Conservation (phyloP, 1,139 yeast genomes). For the Saccharomyces hybrid region DNA sequence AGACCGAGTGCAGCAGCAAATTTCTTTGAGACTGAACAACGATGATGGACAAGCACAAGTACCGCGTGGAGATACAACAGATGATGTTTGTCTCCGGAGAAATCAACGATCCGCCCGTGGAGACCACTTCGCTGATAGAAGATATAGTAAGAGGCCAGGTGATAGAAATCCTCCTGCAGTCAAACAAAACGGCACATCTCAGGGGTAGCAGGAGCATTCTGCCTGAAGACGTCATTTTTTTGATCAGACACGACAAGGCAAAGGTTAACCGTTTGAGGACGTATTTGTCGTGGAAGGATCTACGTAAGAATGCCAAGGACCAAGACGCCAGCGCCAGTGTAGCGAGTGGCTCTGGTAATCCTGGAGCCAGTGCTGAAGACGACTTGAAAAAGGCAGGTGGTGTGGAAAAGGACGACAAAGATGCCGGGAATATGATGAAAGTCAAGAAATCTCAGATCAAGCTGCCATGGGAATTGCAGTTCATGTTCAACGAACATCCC, state of each 20-base stretch:
- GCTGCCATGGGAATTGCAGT: constrained; percentile 91
- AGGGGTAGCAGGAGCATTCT: constrained; percentile 82
- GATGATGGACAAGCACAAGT: constrained; percentile 51
- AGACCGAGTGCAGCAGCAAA: not conserved
- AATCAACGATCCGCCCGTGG: constrained; percentile 86
- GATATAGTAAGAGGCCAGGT: constrained; percentile 95
- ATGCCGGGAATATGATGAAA: constrained; percentile 53
- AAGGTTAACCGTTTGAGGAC: constrained; percentile 87
- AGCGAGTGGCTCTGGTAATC: constrained; percentile 43
- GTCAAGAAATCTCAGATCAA: constrained; percentile 74
- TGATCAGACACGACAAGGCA: constrained; percentile 89
- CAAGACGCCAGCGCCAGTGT: constrained; percentile 75
- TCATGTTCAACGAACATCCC: constrained; percentile 89
- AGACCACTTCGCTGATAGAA: constrained; percentile 83
- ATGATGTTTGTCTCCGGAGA: constrained; percentile 99
- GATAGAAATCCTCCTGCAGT: constrained; percentile 73
- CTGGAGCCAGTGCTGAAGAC: constrained; percentile 36
- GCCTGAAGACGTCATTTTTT: constrained; percentile 87
- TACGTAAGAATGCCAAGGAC: constrained; percentile 92
- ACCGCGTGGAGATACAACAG: constrained; percentile 82
- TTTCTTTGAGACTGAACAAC: not conserved
- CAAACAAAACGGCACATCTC: constrained; percentile 66
- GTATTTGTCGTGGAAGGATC: constrained; percentile 93
- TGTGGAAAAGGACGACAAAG: constrained; percentile 37
- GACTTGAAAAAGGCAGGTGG: constrained; percentile 34